phyloP scores from a whole-genome alignment of 805 yeast species.

The Dipodascus geniculatus region DNA sequence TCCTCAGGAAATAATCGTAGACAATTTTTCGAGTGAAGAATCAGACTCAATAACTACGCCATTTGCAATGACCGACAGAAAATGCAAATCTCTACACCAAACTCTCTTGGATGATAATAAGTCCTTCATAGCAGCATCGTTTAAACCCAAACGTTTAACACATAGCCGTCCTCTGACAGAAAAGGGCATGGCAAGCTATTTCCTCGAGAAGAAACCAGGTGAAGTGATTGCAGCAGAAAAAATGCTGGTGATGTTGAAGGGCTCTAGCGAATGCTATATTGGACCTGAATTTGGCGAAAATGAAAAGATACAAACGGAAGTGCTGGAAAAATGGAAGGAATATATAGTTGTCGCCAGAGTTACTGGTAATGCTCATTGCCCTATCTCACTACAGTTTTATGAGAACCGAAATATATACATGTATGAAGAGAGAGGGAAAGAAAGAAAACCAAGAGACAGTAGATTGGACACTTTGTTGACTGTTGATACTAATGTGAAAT shows the following conservation, averaged over 20 bases:
- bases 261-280: conserved; percentile 22
- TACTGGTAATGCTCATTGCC: conserved; percentile 39
- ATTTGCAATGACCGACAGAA: not conserved
- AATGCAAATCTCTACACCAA: not conserved
- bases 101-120: not conserved
- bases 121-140: not conserved
- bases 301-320: conserved; percentile 41
- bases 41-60: not conserved
- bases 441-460: conserved; percentile 10
- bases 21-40: too few species aligned
- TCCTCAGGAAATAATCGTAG: too few species aligned
- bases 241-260: conserved; percentile 54
- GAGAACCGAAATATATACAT: conserved; percentile 29
- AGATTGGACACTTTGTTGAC: conserved; percentile 17
- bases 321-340: conserved; percentile 70
- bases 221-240: conserved; percentile 55
- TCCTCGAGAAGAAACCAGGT: conserved; percentile 29
- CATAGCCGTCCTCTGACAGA: not conserved
- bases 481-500: conserved; percentile 29
- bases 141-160: not conserved
- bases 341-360: conserved; percentile 59
- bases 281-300: conserved; percentile 34
- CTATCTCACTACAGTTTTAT: conserved; percentile 55
- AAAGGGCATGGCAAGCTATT: conserved; percentile 3
- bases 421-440: conserved; percentile 12